phyloP scores from a whole-genome alignment of 2,329 filamentous ascomycete species.

The Colletotrichum eleusines region DNA sequence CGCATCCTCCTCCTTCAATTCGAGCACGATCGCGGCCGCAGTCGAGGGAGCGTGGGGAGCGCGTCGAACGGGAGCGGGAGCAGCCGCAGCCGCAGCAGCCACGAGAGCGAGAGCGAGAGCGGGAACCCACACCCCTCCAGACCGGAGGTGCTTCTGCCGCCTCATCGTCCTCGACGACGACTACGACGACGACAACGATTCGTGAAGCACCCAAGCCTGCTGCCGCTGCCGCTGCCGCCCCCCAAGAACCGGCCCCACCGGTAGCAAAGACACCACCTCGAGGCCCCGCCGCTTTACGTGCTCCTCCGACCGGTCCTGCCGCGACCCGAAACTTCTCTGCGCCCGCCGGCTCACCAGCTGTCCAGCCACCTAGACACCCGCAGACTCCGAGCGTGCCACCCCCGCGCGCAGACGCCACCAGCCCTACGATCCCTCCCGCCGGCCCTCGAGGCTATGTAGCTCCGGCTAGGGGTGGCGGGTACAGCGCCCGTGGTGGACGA shows the following conservation, averaged over 20 bases:
- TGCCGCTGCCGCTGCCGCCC: conserved; percentile 36
- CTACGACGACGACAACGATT: conserved; percentile 38
- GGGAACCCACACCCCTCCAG: conserved; percentile 37
- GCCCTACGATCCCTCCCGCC: conserved; percentile 63
- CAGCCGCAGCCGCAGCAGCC: conserved; percentile 24
- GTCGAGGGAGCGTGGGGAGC: conserved; percentile 58
- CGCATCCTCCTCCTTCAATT: conserved; percentile 59
- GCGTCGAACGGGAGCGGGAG: conserved; percentile 37
- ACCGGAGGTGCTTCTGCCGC: conserved; percentile 41
- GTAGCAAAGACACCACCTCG: conserved; percentile 63
- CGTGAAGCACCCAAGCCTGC: conserved; percentile 46
- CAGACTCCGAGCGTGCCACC: conserved; percentile 50
- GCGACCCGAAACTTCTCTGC: conserved; percentile 54
- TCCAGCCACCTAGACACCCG: conserved; percentile 50
- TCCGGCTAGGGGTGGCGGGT: conserved; percentile 57
- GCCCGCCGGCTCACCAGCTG: conserved; percentile 52
- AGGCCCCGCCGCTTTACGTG: conserved; percentile 66
- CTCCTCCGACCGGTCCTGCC: conserved; percentile 61
- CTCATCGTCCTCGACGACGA: conserved; percentile 30
- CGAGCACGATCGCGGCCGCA: conserved; percentile 61
- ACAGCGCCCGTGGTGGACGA: conserved; percentile 58
- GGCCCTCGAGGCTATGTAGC: conserved; percentile 67
- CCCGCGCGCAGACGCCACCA: conserved; percentile 55
- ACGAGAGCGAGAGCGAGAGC: conserved; percentile 30
- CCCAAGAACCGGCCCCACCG: conserved; percentile 47